Percentiles rank a stretch among this genome's conserved stretches.
Evolutionary conservation across 805 yeast species (phyloP).

Genomic region (Lipomyces chichibuensis): DNA sequence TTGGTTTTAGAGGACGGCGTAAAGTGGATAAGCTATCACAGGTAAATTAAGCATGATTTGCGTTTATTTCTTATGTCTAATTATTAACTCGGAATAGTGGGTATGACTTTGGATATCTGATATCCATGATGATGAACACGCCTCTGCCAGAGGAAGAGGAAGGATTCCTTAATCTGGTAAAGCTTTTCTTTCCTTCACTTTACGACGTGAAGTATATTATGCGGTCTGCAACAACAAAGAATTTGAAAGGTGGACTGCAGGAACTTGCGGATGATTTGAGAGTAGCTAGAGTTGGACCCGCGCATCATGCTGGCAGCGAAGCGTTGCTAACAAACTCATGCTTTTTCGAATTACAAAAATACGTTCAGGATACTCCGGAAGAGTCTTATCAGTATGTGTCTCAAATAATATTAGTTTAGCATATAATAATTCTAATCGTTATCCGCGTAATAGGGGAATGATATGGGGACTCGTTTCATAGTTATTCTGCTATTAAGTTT

Average conservation of each 20-base stretch:
- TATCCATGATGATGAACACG: constrained; percentile 73
- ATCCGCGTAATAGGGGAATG: constrained; percentile 36
- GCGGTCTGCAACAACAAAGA: constrained; percentile 41
- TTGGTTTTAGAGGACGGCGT: constrained; percentile 69
- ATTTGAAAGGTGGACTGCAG: constrained; percentile 42
- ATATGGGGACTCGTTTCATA: constrained; percentile 47
- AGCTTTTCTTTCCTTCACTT: constrained; percentile 74
- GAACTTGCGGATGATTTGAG: constrained; percentile 52
- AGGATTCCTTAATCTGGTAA: constrained; percentile 73
- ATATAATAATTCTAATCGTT: not conserved
- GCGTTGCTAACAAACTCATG: constrained; percentile 49
- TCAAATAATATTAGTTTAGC: not conserved
- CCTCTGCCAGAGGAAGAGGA: constrained; percentile 78
- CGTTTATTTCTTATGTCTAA: not conserved
- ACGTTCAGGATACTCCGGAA: constrained; percentile 31
- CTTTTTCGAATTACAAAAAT: constrained; percentile 47
- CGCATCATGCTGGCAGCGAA: constrained; percentile 52
- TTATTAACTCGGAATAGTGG: constrained; percentile 52
- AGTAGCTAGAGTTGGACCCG: constrained; percentile 43
- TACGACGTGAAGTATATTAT: constrained; percentile 71
- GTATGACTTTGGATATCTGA: constrained; percentile 88
- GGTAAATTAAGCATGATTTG: constrained; percentile 34
- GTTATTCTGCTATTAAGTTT: not conserved
- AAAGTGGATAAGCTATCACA: constrained; percentile 90
- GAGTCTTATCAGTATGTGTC: constrained; percentile 21